Evolutionary conservation across 345 rosid species (phyloP).

Genomic region (Microthlaspi erraticum): DNA sequence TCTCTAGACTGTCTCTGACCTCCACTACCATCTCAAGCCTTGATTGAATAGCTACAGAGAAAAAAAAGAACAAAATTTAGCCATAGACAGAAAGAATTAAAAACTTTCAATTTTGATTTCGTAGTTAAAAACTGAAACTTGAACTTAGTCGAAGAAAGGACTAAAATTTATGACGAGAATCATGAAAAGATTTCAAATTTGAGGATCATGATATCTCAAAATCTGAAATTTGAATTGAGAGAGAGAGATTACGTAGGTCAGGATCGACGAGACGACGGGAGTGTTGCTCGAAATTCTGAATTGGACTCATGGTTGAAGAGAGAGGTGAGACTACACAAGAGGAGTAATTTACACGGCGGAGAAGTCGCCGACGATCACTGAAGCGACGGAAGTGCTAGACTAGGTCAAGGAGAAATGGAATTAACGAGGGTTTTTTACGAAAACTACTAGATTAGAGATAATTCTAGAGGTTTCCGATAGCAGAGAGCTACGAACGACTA

Average conservation of each 20-base stretch:
- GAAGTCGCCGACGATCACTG: slow-evolving; percentile 24
- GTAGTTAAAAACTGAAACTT: background rate
- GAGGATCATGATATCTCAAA: background rate
- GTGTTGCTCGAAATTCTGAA: slow-evolving; percentile 97
- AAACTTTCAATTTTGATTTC: background rate
- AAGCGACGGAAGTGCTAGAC: slow-evolving; percentile 7
- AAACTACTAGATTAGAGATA: slow-evolving; percentile 10
- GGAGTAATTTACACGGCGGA: slow-evolving; percentile 19
- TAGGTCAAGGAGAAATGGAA: slow-evolving; percentile 35
- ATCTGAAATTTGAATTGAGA: background rate
- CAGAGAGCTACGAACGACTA: background rate
- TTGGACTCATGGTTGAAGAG: slow-evolving; percentile 71
- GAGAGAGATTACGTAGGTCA: slow-evolving; percentile 62
- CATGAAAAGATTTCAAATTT: background rate
- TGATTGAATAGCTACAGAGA: slow-evolving; percentile 65
- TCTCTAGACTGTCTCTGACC: slow-evolving; percentile 97
- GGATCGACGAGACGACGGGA: slow-evolving; percentile 82
- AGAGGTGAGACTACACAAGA: slow-evolving; percentile 35
- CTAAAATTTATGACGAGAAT: slow-evolving; percentile 3
- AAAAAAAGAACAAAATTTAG: background rate
- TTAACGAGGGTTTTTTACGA: slow-evolving; percentile 20
- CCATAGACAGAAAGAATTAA: background rate
- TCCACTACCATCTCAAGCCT: slow-evolving; percentile 95
- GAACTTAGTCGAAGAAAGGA: background rate
- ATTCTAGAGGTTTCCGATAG: slow-evolving; percentile 8